Evolutionary conservation across 2,329 filamentous ascomycete genomes (phyloP).

Genomic region (Shiraia bambusicola): DNA sequence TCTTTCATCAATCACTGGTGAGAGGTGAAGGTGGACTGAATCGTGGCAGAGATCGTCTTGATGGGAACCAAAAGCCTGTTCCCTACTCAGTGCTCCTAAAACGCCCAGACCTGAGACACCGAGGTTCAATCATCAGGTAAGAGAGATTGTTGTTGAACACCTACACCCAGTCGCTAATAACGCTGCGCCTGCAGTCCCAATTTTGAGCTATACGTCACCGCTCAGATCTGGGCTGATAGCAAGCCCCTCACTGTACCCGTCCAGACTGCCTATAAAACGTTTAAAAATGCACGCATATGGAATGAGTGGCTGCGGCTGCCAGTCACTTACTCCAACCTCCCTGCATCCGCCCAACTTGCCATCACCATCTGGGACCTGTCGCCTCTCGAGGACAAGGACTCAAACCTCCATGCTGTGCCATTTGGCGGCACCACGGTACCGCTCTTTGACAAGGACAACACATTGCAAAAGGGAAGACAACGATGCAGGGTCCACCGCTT

Average conservation of each 20-base stretch:
- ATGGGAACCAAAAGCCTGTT: conserved; percentile 74
- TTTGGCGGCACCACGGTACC: conserved; percentile 92
- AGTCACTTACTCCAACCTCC: conserved; percentile 78
- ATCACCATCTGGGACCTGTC: conserved; percentile 96
- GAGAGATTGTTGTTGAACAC: conserved; percentile 5
- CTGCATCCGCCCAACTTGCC: conserved; percentile 78
- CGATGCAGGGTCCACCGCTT: conserved; percentile 85
- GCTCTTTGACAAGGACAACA: conserved; percentile 91
- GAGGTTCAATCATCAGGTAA: conserved; percentile 77
- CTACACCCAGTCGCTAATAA: too few relatives aligned
- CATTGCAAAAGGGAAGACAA: conserved; percentile 85
- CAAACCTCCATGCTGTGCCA: conserved; percentile 76
- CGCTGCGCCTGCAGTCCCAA: conserved; percentile 56
- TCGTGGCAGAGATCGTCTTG: conserved; percentile 64
- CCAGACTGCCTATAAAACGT: conserved; percentile 90
- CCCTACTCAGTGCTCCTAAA: conserved; percentile 77
- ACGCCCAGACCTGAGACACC: conserved; percentile 77
- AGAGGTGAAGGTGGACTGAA: conserved; percentile 18
- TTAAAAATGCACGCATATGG: conserved; percentile 75
- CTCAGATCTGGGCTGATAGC: conserved; percentile 92
- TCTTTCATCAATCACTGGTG: background rate
- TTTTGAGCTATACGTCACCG: conserved; percentile 90
- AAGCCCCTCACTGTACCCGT: conserved; percentile 90
- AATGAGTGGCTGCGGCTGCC: conserved; percentile 95
- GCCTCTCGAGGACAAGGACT: conserved; percentile 69